These are phyloP conservation scores for Gossypium stocksii DNA, from an alignment of 345 rosid genomes.

Conservation along the genomic window DNA sequence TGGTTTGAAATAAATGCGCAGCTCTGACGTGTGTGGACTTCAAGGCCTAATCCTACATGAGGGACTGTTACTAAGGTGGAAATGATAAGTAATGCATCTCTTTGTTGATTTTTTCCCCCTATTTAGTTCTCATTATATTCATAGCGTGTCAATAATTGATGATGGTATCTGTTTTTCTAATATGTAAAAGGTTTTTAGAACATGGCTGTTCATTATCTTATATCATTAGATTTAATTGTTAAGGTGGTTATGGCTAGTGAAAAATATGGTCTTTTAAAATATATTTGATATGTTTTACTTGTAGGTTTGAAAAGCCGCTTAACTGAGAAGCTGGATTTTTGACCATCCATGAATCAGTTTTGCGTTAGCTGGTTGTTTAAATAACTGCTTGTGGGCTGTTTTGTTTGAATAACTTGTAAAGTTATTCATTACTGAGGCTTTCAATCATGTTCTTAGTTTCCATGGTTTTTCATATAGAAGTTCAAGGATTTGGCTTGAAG, in stretches of 20 bases:
- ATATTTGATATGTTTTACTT: neutral
- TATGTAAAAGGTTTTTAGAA: neutral
- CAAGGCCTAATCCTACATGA: neutral
- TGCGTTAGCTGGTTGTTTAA: neutral
- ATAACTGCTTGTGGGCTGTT: neutral
- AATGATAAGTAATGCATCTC: neutral
- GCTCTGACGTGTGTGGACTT: neutral
- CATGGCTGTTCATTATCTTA: neutral
- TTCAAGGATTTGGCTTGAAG: neutral
- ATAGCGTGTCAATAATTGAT: neutral
- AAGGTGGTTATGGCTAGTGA: neutral
- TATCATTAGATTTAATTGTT: neutral
- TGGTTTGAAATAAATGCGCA: neutral
- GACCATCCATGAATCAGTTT: neutral
- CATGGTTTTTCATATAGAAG: neutral
- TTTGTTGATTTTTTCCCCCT: neutral
- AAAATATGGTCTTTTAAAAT: conserved; percentile 12
- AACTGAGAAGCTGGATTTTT: neutral
- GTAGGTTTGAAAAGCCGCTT: neutral
- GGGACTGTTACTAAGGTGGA: neutral
- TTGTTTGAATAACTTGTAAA: neutral
- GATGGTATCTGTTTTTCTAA: neutral
- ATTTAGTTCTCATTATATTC: neutral
- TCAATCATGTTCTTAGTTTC: neutral
- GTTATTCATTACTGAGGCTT: neutral